phyloP scores from a whole-genome alignment of 495 filamentous ascomycete genomes.

The Penicillium diatomitis region DNA sequence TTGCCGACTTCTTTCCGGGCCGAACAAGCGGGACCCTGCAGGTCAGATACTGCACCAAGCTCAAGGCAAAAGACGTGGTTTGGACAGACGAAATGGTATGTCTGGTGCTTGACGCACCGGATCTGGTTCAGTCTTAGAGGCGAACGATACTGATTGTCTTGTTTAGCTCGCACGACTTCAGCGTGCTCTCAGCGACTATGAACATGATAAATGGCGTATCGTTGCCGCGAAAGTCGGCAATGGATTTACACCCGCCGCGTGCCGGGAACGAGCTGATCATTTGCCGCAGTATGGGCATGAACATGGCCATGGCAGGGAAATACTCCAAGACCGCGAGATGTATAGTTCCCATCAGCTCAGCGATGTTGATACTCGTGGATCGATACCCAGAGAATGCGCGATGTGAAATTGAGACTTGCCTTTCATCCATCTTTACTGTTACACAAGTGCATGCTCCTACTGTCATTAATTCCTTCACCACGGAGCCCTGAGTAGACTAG shows the following conservation, averaged over 20 bases:
- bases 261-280: slow-evolving; percentile 63
- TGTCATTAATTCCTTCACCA: background rate
- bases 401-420: background rate
- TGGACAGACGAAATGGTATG: slow-evolving; percentile 85
- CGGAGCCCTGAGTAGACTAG: background rate
- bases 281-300: background rate
- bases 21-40: slow-evolving; percentile 80
- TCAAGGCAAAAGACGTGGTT: slow-evolving; percentile 83
- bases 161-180: slow-evolving; percentile 66
- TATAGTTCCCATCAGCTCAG: background rate
- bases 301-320: background rate
- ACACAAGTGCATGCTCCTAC: background rate
- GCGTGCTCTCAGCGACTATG: slow-evolving; percentile 75
- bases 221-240: slow-evolving; percentile 79
- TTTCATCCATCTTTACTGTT: background rate
- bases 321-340: background rate
- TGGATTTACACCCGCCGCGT: slow-evolving; percentile 75
- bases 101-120: background rate
- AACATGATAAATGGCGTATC: slow-evolving; percentile 82
- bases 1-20: slow-evolving; percentile 87
- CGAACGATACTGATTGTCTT: background rate
- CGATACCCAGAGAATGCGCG: background rate
- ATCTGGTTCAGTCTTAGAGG: background rate
- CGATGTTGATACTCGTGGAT: background rate
- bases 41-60: slow-evolving; percentile 87